Conservation (phyloP, 2,329 filamentous ascomycete species). For the Hymenoscyphus repandus region DNA sequence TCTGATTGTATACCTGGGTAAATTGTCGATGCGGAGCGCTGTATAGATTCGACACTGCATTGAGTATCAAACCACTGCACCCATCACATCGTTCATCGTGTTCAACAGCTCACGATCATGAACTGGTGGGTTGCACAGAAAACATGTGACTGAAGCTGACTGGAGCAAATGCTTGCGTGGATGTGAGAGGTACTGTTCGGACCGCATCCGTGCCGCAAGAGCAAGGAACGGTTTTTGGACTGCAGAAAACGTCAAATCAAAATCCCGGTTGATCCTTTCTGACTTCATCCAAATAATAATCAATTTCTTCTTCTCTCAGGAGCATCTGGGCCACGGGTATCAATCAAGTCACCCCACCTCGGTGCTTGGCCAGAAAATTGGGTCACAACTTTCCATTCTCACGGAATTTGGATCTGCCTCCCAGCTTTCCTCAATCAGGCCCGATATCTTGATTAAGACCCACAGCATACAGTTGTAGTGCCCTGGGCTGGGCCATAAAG, state of each 20-base stretch:
- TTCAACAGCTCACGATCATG: not conserved
- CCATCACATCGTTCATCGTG: conserved; percentile 5
- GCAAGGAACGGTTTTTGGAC: not conserved
- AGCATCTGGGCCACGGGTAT: too few relatives aligned
- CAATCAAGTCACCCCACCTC: not conserved
- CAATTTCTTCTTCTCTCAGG: not conserved
- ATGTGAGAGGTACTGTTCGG: conserved; percentile 1
- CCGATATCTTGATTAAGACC: not conserved
- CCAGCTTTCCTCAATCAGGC: not conserved
- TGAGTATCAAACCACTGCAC: conserved; percentile 2
- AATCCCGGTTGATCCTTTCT: not conserved
- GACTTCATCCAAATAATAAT: not conserved
- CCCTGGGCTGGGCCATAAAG: not conserved
- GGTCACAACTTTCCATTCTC: not conserved
- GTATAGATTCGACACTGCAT: not conserved
- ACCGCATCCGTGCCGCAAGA: conserved; percentile 4
- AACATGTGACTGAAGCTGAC: not conserved
- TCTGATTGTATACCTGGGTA: not conserved
- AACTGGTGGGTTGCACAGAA: conserved; percentile 1
- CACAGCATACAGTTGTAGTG: not conserved
- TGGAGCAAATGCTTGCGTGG: not conserved
- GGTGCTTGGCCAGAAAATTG: not conserved
- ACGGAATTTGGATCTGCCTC: not conserved
- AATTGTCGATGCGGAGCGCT: not conserved
- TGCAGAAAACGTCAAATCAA: conserved; percentile 3